Base-by-base conservation (phyloP, 768 basidiomycete species). In the Erythrobasidium yunnanense region DNA sequence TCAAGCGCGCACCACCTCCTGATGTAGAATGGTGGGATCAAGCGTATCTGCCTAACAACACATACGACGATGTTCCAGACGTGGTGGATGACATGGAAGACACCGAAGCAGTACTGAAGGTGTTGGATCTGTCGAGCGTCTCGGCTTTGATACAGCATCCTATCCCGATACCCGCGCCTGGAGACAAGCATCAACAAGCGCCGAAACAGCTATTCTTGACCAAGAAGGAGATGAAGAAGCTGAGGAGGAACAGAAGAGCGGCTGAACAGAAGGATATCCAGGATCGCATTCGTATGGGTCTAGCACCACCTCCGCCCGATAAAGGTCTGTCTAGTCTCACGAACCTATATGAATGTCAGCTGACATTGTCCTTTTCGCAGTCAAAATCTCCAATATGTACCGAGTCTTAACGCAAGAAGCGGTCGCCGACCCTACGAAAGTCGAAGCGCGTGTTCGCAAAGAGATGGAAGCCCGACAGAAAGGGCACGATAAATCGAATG, bases 1-100 rank as follows among this genome's bases (percentile, higher is more conserved):
- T 84, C 67, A 84, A 92, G 86, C 81, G 91, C 47, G 83, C 84
- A 60, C 82, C 88, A 0, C 95, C 93, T 5, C 93, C 93, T 0
- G 85, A 83, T 3, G 83, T 85, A 2, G 95, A 97, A 75, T 99
- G 95, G 95, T 99, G 95, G 95, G 95, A 99, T 77, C 85, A 83
- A 22, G 82, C 88, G 0, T 78, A 96, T 15, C 78, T 99, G 8
- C 87, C 88, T 0, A 85, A 80, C 70, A 85, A 87, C 77, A 81
- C 78, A 2, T 97, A 97, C 75, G 82, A 83, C 49, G 60, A 46
- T 35, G 34, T 66, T 57, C 65, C 65, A 27, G 77, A 1, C 27
- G 32, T 22, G n/a, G 23, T 67, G 29, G 47, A 27, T 30, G 65
- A 69, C 15, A 38, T 13, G 27, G 35, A 66, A 34, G 49, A 23